A percentile compares a stretch with the other conserved stretches of the same genome.
Evolutionary conservation across 352 stramenopile species (phyloP).

Genomic region (Detonula confervacea): DNA sequence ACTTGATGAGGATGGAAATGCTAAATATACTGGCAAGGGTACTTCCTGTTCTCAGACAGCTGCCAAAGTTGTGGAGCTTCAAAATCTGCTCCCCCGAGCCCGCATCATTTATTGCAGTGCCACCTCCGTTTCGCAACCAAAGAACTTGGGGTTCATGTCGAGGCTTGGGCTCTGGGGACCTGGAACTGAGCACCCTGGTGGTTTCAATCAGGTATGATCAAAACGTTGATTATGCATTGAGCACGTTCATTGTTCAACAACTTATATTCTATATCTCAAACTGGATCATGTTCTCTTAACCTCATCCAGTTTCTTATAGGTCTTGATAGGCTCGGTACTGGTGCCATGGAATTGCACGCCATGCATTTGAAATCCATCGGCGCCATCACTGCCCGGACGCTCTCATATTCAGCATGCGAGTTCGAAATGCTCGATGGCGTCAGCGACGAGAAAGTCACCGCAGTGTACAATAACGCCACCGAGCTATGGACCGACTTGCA

Average conservation of each 20-base stretch:
- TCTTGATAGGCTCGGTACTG: constrained; percentile 84
- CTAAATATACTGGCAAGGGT: neutral
- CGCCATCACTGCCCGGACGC: constrained; percentile 67
- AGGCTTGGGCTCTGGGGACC: constrained; percentile 84
- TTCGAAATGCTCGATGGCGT: constrained; percentile 67
- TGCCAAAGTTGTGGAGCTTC: constrained; percentile 56
- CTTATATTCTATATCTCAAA: too few relatives aligned
- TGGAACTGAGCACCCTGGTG: constrained; percentile 68
- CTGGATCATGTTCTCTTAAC: too few relatives aligned
- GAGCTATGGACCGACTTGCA: constrained; percentile 54
- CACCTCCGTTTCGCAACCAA: constrained; percentile 78
- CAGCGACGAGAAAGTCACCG: constrained; percentile 35
- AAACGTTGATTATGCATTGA: too few relatives aligned
- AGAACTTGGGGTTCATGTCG: constrained; percentile 85
- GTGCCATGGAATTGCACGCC: constrained; percentile 85
- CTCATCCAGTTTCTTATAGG: constrained; percentile 77
- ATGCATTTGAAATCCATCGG: constrained; percentile 86
- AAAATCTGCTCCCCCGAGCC: constrained; percentile 71
- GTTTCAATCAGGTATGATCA: too few relatives aligned
- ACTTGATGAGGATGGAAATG: constrained; percentile 52
- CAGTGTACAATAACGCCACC: constrained; percentile 47
- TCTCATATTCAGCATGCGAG: constrained; percentile 71
- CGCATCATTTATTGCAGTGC: constrained; percentile 85
- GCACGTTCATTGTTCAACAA: too few relatives aligned
- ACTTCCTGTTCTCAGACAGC: constrained; percentile 40